Base-by-base conservation (phyloP, 2,329 filamentous ascomycete genomes). In the Tolypocladium capitatum region DNA sequence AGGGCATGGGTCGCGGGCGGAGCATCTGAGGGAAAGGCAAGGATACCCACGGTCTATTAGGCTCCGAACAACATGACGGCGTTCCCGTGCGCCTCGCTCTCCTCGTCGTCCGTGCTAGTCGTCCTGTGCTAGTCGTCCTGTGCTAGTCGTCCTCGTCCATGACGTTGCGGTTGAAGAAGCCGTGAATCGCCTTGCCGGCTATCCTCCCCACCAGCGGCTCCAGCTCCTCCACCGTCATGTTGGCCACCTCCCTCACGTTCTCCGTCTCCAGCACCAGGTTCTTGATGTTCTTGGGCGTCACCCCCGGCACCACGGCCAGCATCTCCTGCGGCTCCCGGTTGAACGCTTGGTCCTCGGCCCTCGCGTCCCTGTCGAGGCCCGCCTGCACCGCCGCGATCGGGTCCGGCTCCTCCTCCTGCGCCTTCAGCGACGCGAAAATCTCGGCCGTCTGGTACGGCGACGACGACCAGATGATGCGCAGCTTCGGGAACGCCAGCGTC, bases 371-470 rank as follows among this genome's bases (percentile, higher is more conserved):
- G 49, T 68, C 55, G 72, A 98, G 70, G 0, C 92, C 92, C 2
- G 90, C 78, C 50, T 84, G 80, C 8, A 95, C 89, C 0, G 92
- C 92, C 3, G 80, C 81, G 33, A 94, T 75, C 1, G 92, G 92
- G 62, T 98, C 90, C 0, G 92, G 92, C 66, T 98, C 92, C 3
- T 83, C 74, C 56, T 91, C 84, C 58, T 89, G 84, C 55, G 88
- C 84, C 70, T 98, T 98, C 47, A 98, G 76, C 55, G 88, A 83
- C 58, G 90, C 84, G 62, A 98, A 97, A 52, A 98, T 97, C 69
- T 97, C 90, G 1, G 92, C 92, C 0, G 92, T 97, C 64, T 98
- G 90, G 61, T 94, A 95, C 0, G 92, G 91, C 11, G 84, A 89
- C 9, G 80, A 86, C 9, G 86, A 92, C 92, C 92, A 98, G 56